Percentiles rank a stretch among this genome's conserved stretches.
Evolutionary conservation across 2,329 filamentous ascomycete genomes (phyloP).

Genomic region (Cladophialophora psammophila): DNA sequence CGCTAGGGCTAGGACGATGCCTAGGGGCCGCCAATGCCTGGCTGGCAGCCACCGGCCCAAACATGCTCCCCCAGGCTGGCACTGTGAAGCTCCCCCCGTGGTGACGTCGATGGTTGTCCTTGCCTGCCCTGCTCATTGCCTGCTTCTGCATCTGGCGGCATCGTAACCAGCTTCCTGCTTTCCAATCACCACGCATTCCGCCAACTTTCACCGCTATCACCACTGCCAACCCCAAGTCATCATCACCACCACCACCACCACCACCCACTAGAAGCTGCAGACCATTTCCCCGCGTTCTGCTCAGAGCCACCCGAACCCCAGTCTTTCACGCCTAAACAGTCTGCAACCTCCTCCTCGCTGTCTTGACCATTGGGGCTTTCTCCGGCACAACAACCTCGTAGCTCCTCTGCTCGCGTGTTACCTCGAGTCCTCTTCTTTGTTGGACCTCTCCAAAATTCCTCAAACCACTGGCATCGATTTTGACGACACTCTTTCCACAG

Average conservation of each 20-base stretch:
- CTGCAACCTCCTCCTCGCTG: constrained; percentile 18
- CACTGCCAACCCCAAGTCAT: constrained; percentile 12
- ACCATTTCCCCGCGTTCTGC: constrained; percentile 24
- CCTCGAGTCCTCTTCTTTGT: constrained; percentile 11
- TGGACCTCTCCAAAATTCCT: constrained; percentile 11
- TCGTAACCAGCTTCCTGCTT: constrained; percentile 2
- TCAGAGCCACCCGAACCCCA: constrained; percentile 12
- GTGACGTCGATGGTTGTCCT: constrained; percentile 25
- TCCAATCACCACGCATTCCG: constrained; percentile 7
- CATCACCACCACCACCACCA: constrained; percentile 13
- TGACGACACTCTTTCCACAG: constrained; percentile 7
- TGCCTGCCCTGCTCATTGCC: constrained; percentile 6
- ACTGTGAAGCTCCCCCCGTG: constrained; percentile 8
- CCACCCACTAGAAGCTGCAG: neutral
- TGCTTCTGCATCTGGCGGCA: neutral
- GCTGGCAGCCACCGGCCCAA: neutral
- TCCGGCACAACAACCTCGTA: constrained; percentile 22
- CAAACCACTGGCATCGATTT: constrained; percentile 9
- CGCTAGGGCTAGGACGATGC: neutral
- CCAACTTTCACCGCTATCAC: constrained; percentile 20
- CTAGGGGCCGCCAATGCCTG: too few relatives aligned
- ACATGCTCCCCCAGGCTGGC: neutral
- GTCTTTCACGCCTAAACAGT: constrained; percentile 23
- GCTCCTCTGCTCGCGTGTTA: constrained; percentile 15
- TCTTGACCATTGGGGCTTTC: constrained; percentile 26